A percentile compares a stretch with the other conserved stretches of the same genome.
phyloP scores from a whole-genome alignment of 1,139 yeast species.

The Saccharomyces hybrid region DNA sequence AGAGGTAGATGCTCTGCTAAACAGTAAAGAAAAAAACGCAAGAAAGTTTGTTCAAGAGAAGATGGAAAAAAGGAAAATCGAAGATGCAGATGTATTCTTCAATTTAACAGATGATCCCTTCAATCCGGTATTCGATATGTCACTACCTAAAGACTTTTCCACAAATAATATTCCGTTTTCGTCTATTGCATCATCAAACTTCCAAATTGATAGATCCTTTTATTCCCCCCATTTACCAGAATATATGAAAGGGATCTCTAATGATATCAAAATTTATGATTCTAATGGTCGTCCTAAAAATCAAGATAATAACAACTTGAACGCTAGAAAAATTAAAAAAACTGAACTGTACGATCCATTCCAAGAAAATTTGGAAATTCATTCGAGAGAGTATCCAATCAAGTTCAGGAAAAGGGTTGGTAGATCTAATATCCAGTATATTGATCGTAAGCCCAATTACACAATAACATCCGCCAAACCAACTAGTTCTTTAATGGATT shows the following conservation, averaged over 20 bases:
- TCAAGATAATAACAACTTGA: slow-evolving; percentile 11
- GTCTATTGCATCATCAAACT: slow-evolving; percentile 67
- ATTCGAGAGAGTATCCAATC: slow-evolving; percentile 46
- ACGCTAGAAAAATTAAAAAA: slow-evolving; percentile 15
- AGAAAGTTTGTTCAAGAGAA: slow-evolving; percentile 77
- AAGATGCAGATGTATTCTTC: slow-evolving; percentile 64
- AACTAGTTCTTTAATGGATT: slow-evolving; percentile 22
- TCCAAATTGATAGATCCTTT: slow-evolving; percentile 59
- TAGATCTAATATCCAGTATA: slow-evolving; percentile 58
- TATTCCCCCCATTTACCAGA: slow-evolving; percentile 32
- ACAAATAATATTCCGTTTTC: slow-evolving; percentile 69
- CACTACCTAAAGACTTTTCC: slow-evolving; percentile 46
- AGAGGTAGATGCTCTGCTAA: slow-evolving; percentile 68
- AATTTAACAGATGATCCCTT: slow-evolving; percentile 88
- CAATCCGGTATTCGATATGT: slow-evolving; percentile 71
- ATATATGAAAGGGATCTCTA: slow-evolving; percentile 23
- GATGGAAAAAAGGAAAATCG: slow-evolving; percentile 61
- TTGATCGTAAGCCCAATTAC: slow-evolving; percentile 46
- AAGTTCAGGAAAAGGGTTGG: slow-evolving; percentile 72
- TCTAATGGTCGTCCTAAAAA: slow-evolving; percentile 20
- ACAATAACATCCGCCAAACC: slow-evolving; percentile 23
- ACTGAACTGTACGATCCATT: slow-evolving; percentile 29
- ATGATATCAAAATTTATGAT: slow-evolving; percentile 21
- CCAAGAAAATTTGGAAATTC: slow-evolving; percentile 25
- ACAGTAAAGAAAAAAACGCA: slow-evolving; percentile 72